These are phyloP conservation scores for Silene vulgaris DNA, from an alignment of 179 eudicot species.

Conservation along the genomic window DNA sequence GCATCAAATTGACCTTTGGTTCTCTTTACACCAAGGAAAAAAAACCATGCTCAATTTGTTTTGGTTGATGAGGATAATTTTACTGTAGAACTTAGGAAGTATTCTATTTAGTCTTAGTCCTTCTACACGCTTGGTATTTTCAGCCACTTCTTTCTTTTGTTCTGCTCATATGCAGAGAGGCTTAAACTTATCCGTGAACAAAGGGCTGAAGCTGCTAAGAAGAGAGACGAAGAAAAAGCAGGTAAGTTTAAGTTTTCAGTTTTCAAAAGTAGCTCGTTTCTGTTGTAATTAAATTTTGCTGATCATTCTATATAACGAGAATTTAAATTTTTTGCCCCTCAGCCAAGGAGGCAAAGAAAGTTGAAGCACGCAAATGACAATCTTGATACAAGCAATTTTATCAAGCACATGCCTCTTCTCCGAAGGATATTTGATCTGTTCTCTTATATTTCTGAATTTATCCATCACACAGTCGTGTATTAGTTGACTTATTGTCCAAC, in stretches of 20 bases:
- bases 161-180: conserved; percentile 48
- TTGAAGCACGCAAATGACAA: conserved; percentile 63
- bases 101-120: background rate
- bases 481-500: conserved; percentile 16
- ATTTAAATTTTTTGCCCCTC: conserved; percentile 11
- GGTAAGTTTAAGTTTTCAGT: conserved; percentile 35
- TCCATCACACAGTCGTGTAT: background rate
- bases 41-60: background rate
- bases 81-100: background rate
- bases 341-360: conserved; percentile 83
- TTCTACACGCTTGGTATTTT: background rate
- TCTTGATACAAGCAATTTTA: conserved; percentile 6
- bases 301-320: background rate
- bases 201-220: conserved; percentile 85
- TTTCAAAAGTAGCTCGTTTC: background rate
- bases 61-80: background rate
- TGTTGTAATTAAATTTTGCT: background rate
- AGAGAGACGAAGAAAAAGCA: conserved; percentile 83
- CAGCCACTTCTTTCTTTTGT: background rate
- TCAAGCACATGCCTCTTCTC: conserved; percentile 1
- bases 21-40: no score
- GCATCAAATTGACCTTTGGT: no score
- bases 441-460: conserved; percentile 7
- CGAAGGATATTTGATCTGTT: background rate
- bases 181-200: conserved; percentile 75